Evolutionary conservation across 2,329 filamentous ascomycete genomes (phyloP).

Genomic region (Colletotrichum sp.): DNA sequence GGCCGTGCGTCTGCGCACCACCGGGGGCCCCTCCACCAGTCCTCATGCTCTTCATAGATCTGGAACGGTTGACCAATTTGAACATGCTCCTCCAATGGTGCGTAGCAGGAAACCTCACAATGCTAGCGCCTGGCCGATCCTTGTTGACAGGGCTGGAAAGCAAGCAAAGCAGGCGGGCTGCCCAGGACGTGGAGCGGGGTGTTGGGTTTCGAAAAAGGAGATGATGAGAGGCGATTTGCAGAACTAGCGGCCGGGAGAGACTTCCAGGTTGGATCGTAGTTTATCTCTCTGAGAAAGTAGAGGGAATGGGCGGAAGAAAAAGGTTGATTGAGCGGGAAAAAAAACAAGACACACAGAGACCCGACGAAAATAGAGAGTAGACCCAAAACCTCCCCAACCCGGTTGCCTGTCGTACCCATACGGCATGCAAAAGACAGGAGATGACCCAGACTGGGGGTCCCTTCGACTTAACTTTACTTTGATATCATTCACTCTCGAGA

Average conservation of each 20-base stretch:
- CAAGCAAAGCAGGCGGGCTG: not conserved
- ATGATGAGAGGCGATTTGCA: constrained; percentile 5
- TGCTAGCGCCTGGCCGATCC: constrained; percentile 15
- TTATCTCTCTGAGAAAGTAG: not conserved
- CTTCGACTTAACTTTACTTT: constrained; percentile 19
- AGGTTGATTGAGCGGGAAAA: not conserved
- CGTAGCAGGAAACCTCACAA: constrained; percentile 9
- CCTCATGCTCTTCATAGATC: constrained; percentile 30
- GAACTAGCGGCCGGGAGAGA: not conserved
- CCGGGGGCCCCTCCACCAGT: constrained; percentile 20
- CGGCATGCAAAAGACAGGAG: constrained; percentile 9
- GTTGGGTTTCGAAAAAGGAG: constrained; percentile 12
- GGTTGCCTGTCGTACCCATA: not conserved
- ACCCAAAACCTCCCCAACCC: not conserved
- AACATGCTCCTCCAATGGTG: constrained; percentile 32
- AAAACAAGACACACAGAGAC: not conserved
- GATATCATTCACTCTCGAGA: constrained; percentile 8
- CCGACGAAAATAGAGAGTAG: not conserved
- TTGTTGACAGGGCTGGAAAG: constrained; percentile 14
- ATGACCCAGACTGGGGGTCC: not conserved
- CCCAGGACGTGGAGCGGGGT: constrained; percentile 9
- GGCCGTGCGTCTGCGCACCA: constrained; percentile 25
- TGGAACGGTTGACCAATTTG: constrained; percentile 36
- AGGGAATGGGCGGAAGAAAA: not conserved
- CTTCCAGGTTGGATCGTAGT: not conserved